Conservation (phyloP, 768 basidiomycete genomes). For the Leccinellum rugosiceps region DNA sequence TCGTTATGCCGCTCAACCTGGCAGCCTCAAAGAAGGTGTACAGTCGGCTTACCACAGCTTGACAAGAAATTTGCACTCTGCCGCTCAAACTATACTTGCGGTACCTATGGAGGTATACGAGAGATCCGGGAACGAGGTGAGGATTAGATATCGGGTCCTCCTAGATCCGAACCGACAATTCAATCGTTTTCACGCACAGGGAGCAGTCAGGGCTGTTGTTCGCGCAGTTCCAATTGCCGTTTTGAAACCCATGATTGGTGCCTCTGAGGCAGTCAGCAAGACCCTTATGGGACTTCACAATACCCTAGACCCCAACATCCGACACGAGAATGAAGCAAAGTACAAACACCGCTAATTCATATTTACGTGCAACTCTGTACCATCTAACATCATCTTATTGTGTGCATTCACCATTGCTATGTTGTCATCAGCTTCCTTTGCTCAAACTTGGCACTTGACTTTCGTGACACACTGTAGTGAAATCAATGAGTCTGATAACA, state of each 20-base stretch:
- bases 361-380: slow-evolving; percentile 18
- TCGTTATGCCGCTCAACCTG: slow-evolving; percentile 90
- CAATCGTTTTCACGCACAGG: slow-evolving; percentile 44
- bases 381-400: slow-evolving; percentile 14
- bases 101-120: slow-evolving; percentile 99
- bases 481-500: not conserved
- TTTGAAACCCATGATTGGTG: slow-evolving; percentile 96
- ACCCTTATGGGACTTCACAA: slow-evolving; percentile 93
- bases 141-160: slow-evolving; percentile 15
- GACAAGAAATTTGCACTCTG: slow-evolving; percentile 81
- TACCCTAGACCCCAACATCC: slow-evolving; percentile 81
- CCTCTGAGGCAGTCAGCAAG: slow-evolving; percentile 94
- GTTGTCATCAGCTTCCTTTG: not conserved
- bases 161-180: not conserved
- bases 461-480: not conserved
- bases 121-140: slow-evolving; percentile 84
- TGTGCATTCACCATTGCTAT: slow-evolving; percentile 10
- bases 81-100: slow-evolving; percentile 96
- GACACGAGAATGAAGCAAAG: slow-evolving; percentile 85
- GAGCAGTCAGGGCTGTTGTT: slow-evolving; percentile 89
- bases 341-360: slow-evolving; percentile 75
- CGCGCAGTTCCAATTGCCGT: slow-evolving; percentile 98
- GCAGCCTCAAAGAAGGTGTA: slow-evolving; percentile 79
- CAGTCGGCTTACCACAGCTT: slow-evolving; percentile 90
- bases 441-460: not conserved